Evolutionary conservation across 192 early-diverging fungal genomes (phyloP).

Genomic region (Coemansia sp.): DNA sequence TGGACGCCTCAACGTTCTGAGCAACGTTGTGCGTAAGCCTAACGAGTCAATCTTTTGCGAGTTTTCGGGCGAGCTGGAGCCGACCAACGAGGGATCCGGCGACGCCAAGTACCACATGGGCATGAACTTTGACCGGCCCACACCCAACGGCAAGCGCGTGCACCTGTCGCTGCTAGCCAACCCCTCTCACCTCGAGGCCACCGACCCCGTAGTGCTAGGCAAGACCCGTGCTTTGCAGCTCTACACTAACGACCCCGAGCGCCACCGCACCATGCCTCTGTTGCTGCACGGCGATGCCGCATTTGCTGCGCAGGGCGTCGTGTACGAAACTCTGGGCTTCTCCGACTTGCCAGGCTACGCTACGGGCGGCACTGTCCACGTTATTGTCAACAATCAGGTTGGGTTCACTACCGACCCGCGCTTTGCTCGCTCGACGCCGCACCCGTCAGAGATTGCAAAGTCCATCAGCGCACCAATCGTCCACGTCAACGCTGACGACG

Average conservation of each 20-base stretch:
- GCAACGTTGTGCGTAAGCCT: constrained; percentile 99
- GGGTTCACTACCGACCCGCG: constrained; percentile 99
- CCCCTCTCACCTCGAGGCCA: constrained; percentile 98
- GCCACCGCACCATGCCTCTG: constrained; percentile 85
- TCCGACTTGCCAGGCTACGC: constrained; percentile 93
- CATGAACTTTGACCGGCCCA: constrained; percentile 95
- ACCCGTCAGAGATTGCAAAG: constrained; percentile 98
- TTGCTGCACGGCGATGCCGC: constrained; percentile 98
- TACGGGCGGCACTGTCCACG: constrained; percentile 96
- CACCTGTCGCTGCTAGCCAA: constrained; percentile 97
- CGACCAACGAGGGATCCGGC: constrained; percentile 92
- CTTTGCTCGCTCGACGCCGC: constrained; percentile 91
- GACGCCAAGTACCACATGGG: constrained; percentile 95
- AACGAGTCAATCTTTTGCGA: constrained; percentile 99
- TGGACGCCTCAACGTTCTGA: constrained; percentile 96
- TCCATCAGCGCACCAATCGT: constrained; percentile 95
- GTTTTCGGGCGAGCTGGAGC: constrained; percentile 86
- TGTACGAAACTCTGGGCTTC: constrained; percentile 97
- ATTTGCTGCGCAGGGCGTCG: constrained; percentile 96
- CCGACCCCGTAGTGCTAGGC: constrained; percentile 96
- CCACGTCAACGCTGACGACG: constrained; percentile 98
- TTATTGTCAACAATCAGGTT: constrained; percentile 99
- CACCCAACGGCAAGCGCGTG: constrained; percentile 95
- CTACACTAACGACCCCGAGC: constrained; percentile 85
- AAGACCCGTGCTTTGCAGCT: constrained; percentile 96